Evolutionary conservation across 169 alveolate species (phyloP), one percentile per base, ranked within the genome.

Genomic region (Plasmodium yoelii): DNA sequence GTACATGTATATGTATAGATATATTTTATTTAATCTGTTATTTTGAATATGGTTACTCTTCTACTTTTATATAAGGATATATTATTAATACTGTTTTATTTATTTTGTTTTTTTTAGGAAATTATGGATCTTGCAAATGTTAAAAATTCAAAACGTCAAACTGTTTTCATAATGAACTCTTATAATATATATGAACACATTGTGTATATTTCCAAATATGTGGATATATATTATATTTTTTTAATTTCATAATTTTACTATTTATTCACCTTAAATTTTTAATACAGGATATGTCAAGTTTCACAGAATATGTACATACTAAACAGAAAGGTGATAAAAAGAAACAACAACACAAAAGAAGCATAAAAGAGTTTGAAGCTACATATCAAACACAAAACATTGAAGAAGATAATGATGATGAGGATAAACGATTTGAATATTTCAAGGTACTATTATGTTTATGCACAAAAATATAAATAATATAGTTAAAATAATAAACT

Each of bases 361-460:
- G 57, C 5, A 19, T 9, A 34, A 49, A 5, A 39, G 28, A 28
- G 15, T 39, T 75, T 18, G 68, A 75, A 3, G 6, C 28, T 55
- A 34, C 63, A 13, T 61, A 75, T 42, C 22, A 12, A 19, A 1
- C 74, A 1, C 26, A 26, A 15, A 53, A 34, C 6, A 22, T 65
- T 15, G 65, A 39, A 15, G 47, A 26, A 5, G 68, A 51, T 9
- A 24, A 44, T 9, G 75, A 80, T 24, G 61, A 67, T 55, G 90
- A 80, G 22, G 90, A 80, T 67, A 72, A 39, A 46, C 59, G 90
- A 18, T 80, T 80, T 56, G 90, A 69, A 47, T 80, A 80, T 49
- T 80, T 80, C 60, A 80, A 80, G 84, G 90, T 80, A 68, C 26
- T 53, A n/a, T 34, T 34, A 34, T 34, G 2, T 34, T 34, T 34